These are phyloP conservation scores for Yamadazyma triangularis DNA, from an alignment of 1,139 yeast genomes.

Conservation along the genomic window DNA sequence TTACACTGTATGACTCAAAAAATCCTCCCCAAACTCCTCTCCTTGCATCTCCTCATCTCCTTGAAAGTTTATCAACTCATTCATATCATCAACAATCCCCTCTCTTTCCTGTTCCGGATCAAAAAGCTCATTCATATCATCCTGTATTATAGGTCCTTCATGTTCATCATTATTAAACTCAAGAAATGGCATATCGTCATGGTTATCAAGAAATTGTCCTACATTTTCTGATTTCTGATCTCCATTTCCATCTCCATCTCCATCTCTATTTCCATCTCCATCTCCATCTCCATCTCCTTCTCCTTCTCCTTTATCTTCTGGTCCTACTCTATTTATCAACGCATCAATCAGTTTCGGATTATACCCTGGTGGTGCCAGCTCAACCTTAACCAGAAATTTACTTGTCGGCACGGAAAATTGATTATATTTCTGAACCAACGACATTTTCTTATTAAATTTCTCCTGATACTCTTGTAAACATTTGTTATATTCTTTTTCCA, in stretches of 20 bases:
- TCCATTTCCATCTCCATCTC: too few species aligned
- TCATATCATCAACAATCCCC: constrained; percentile 23
- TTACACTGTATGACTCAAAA: too few species aligned
- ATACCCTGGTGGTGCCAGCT: constrained; percentile 35
- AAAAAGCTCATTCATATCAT: background rate
- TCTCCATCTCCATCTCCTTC: too few species aligned
- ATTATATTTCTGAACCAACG: constrained; percentile 10
- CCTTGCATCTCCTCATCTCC: constrained; percentile 35
- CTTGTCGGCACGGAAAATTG: constrained; percentile 19
- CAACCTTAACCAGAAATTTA: constrained; percentile 13
- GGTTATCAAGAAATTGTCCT: too few species aligned
- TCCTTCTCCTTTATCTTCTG: too few species aligned
- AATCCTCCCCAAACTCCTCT: constrained; percentile 52
- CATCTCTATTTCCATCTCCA: too few species aligned
- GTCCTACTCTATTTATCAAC: constrained; percentile 19
- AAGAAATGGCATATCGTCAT: constrained; percentile 4
- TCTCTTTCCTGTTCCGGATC: constrained; percentile 1
- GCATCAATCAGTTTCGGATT: constrained; percentile 31
- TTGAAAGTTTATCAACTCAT: constrained; percentile 33
- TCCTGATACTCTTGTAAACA: constrained; percentile 19
- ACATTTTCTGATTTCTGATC: too few species aligned
- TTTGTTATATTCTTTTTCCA: constrained; percentile 21
- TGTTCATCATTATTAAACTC: too few species aligned
- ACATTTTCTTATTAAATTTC: constrained; percentile 18
- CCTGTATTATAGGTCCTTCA: background rate